Base-by-base conservation (phyloP, 768 basidiomycete species). In the Daedaleopsis nitida region DNA sequence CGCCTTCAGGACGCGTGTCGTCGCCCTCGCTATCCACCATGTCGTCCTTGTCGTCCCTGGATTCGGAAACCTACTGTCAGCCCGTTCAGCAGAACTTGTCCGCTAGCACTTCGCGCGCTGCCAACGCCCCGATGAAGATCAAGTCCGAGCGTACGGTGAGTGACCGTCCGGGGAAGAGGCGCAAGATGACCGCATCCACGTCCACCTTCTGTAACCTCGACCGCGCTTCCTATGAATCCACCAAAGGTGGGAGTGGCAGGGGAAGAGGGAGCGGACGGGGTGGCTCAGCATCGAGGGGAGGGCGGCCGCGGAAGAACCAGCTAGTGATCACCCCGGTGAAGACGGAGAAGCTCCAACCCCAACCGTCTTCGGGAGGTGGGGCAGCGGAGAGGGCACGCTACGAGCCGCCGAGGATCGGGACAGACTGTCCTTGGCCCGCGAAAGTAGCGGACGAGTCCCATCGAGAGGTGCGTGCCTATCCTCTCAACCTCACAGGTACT, bases 381-480 rank as follows among this genome's bases (percentile, higher is more conserved):
- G n/a, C n/a, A n/a, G n/a, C n/a, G n/a, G 47, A 45, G 34, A 60
- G 47, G n/a, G 11, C 11, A 32, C 43, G 49, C 42, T 55, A 58
- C 17, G 59, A 55, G 45, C 51, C 53, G n/a, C 64, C 64, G 17
- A 44, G 37, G 14, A 39, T 58, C 24, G 57, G 57, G 35, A 65
- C 56, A 5, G 57, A 65, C 21, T 66, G 66, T 47, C 27, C 32
- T 19, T 66, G 66, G 66, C 66, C 66, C 14, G 48, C 34, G 5
- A 59, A 56, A 52, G 52, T 66, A 42, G 52, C 51, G 24, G 63
- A 43, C 9, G 52, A 60, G 21, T 61, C 55, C 35, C 58, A 57
- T 42, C 65, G 62, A 16, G 65, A 66, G 59, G 65, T 66, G 24
- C 32, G 62, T 64, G n/a, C 8, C 44, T 5, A 3, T 9, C 9